Base-by-base conservation (phyloP, 164 flowering plant species). In the Cinnamomum chago region DNA sequence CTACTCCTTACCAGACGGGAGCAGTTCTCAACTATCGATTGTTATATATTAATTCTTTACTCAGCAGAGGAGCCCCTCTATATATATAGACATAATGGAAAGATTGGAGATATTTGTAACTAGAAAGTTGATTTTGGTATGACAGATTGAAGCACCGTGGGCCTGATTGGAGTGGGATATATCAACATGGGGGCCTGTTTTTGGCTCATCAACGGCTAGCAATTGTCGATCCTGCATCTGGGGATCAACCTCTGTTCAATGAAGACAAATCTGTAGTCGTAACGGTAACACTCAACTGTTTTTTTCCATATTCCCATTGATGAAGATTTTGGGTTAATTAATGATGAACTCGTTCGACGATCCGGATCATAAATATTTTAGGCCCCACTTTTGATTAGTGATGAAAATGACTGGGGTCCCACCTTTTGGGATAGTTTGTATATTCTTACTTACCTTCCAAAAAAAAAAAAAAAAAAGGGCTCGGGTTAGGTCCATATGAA, bases 121-220 rank as follows among this genome's bases (percentile, higher is more conserved):
- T 55, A 3, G 18, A 55, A 14, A 14, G 60, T 47, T 22, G n/a
- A 22, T 58, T 71, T 70, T 70, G 17, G 22, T 33, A 11, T 27
- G 50, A 62, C 81, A 95, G 99, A 68, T 85, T 95, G 91, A 95
- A 87, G 92, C 99, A 95, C 80, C 88, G 99, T 11, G 99, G 99
- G 13, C 99, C 99, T 5, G 98, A 95, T 75, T 95, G 99, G 99
- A 93, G 98, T 81, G 99, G 99, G 64, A 72, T 95, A 2, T 88
- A 93, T 75, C 97, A 92, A 68, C 86, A 91, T 76, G 94, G 92
- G 5, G 98, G 86, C 55, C 86, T 70, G 75, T 95, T 72, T 73
- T 79, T 95, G 78, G 80, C 97, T 12, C 99, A 95, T 78, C 99
- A 95, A 74, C 82, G 99, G 64, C 85, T 95, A 0, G 98, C 99